Conservation (phyloP, 2,329 filamentous ascomycete species). For the Gnomoniopsis smithogilvyi region DNA sequence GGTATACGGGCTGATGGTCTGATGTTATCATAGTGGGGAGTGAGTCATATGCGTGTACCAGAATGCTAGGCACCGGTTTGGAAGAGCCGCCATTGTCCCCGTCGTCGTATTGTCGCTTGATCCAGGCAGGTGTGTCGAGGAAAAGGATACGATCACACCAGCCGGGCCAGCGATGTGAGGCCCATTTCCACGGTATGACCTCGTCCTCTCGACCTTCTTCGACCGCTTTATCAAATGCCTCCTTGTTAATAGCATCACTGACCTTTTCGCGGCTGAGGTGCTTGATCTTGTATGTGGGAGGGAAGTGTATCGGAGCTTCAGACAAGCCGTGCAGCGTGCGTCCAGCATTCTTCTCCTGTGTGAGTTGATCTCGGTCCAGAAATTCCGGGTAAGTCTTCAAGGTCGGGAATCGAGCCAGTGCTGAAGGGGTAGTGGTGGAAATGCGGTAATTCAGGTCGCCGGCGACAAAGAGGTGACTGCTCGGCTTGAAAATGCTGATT, state of each 20-base stretch:
- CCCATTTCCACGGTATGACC: conserved; percentile 64
- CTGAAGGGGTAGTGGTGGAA: conserved; percentile 59
- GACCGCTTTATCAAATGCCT: conserved; percentile 22
- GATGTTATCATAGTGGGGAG: conserved; percentile 78
- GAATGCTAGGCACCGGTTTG: conserved; percentile 28
- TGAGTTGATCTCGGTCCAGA: conserved; percentile 75
- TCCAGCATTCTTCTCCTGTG: conserved; percentile 63
- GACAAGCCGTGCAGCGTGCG: conserved; percentile 74
- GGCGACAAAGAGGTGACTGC: conserved; percentile 76
- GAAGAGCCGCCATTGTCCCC: conserved; percentile 20
- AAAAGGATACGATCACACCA: conserved; percentile 94
- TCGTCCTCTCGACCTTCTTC: conserved; percentile 24
- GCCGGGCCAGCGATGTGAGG: conserved; percentile 78
- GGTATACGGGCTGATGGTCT: conserved; percentile 82
- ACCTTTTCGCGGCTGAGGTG: conserved; percentile 32
- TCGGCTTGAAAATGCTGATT: conserved; percentile 70
- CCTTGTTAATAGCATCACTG: conserved; percentile 26
- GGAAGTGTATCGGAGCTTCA: conserved; percentile 74
- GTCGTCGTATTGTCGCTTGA: conserved; percentile 26
- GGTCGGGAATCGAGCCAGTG: conserved; percentile 61
- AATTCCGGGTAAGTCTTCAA: conserved; percentile 54
- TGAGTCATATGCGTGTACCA: conserved; percentile 66
- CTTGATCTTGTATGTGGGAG: conserved; percentile 91
- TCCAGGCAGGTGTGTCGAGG: conserved; percentile 58
- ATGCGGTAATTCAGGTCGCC: conserved; percentile 97